Evolutionary conservation across 1,284 basidiomycete species (phyloP).

Genomic region (Cryptococcus maquisensis): DNA sequence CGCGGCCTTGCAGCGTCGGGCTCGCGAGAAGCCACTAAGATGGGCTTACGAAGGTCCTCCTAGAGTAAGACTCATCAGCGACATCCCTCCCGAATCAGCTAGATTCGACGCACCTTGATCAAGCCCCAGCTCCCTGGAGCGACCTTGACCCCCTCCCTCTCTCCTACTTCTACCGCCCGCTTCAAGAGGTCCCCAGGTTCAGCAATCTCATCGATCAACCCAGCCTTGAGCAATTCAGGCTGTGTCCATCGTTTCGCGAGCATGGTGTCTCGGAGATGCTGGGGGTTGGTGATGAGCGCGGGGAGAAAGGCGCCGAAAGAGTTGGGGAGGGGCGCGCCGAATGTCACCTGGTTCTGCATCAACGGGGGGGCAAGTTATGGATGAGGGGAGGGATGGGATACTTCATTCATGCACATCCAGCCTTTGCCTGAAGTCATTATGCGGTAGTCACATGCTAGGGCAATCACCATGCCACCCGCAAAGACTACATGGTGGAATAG

Average conservation of each 20-base stretch:
- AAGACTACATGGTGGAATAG: slow-evolving; percentile 59
- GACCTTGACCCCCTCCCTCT: slow-evolving; percentile 46
- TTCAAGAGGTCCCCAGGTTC: slow-evolving; percentile 56
- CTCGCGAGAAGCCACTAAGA: slow-evolving; percentile 44
- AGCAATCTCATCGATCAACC: slow-evolving; percentile 69
- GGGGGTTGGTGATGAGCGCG: slow-evolving; percentile 61
- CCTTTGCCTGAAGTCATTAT: slow-evolving; percentile 79
- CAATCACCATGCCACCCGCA: slow-evolving; percentile 76
- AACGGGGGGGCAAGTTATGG: background rate
- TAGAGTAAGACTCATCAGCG: slow-evolving; percentile 21
- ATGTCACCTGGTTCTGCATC: slow-evolving; percentile 59
- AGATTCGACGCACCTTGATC: slow-evolving; percentile 50
- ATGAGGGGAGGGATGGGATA: slow-evolving; percentile 30
- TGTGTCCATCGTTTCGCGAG: slow-evolving; percentile 79
- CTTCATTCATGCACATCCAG: slow-evolving; percentile 92
- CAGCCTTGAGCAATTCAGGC: slow-evolving; percentile 62
- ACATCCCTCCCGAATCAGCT: background rate
- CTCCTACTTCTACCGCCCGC: slow-evolving; percentile 48
- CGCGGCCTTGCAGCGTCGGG: slow-evolving; percentile 13
- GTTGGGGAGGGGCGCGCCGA: slow-evolving; percentile 73
- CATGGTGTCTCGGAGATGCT: slow-evolving; percentile 67
- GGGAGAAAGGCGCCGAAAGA: slow-evolving; percentile 65
- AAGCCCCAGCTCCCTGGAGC: slow-evolving; percentile 52
- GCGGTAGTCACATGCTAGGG: slow-evolving; percentile 81
- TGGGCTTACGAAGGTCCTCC: slow-evolving; percentile 51